Percentiles rank a stretch among this genome's conserved stretches.
Evolutionary conservation across 2,329 filamentous ascomycete species (phyloP).

Genomic region (Phialophora macrospora): DNA sequence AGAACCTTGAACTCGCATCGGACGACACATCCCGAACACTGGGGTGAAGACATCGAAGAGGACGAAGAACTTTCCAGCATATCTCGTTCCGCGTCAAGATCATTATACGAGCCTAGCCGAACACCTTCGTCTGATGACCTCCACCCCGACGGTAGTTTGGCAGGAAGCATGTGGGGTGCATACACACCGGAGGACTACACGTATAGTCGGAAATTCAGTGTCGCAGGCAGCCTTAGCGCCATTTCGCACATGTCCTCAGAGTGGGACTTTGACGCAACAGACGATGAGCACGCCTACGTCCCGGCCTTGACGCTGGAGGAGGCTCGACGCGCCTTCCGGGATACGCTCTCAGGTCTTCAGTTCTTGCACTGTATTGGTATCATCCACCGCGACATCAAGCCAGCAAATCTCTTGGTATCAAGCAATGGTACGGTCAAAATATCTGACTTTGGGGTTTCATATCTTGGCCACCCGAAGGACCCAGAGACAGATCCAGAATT

Average conservation of each 20-base stretch:
- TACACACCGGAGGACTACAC: conserved; percentile 65
- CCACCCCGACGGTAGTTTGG: conserved; percentile 56
- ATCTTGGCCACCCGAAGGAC: conserved; percentile 84
- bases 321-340: conserved; percentile 82
- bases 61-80: conserved; percentile 44
- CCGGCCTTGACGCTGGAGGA: conserved; percentile 88
- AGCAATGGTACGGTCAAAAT: conserved; percentile 89
- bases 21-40: conserved; percentile 62
- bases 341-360: conserved; percentile 89
- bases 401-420: conserved; percentile 91
- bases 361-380: conserved; percentile 96
- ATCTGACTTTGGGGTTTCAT: conserved; percentile 97
- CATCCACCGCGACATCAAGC: conserved; percentile 99
- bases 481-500: conserved; percentile 73
- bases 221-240: conserved; percentile 61
- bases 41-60: conserved; percentile 64
- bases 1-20: conserved; percentile 40
- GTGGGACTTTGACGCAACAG: conserved; percentile 53
- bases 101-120: conserved; percentile 29
- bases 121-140: conserved; percentile 34
- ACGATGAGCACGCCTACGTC: conserved; percentile 90
- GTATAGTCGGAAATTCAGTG: conserved; percentile 72
- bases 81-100: conserved; percentile 41
- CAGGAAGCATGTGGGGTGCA: conserved; percentile 77
- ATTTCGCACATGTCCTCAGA: conserved; percentile 51